Conservation (phyloP, 192 early-diverging fungal genomes). For the Gigaspora rosea region DNA sequence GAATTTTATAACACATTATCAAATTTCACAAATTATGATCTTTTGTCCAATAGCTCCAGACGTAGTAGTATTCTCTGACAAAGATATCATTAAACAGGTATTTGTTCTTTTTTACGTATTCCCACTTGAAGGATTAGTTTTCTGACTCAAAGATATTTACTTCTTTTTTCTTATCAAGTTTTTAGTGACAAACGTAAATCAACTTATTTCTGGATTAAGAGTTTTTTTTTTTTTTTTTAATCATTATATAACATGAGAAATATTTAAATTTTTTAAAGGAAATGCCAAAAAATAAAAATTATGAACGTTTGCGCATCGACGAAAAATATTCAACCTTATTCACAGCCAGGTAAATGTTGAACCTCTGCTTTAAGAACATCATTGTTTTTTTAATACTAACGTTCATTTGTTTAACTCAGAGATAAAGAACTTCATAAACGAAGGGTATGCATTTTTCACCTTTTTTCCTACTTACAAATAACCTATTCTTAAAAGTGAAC, state of each 20-base stretch:
- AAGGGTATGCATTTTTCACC: neutral
- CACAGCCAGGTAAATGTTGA: neutral
- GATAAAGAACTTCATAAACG: conserved; percentile 16
- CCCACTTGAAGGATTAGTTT: too few species aligned
- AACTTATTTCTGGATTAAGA: too few species aligned
- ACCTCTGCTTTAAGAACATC: too few species aligned
- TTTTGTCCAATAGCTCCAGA: conserved; percentile 11
- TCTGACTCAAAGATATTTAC: too few species aligned
- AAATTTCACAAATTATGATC: neutral
- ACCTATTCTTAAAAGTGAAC: neutral
- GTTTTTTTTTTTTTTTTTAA: too few species aligned
- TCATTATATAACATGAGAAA: neutral
- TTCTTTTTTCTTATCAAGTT: neutral
- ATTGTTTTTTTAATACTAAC: neutral
- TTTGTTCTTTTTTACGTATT: too few species aligned
- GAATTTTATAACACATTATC: too few species aligned
- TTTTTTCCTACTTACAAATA: neutral
- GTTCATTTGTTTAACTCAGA: neutral
- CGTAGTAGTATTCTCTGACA: conserved; percentile 34
- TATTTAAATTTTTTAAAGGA: conserved; percentile 1
- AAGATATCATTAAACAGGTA: conserved; percentile 41
- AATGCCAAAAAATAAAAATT: conserved; percentile 3
- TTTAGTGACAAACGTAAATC: conserved; percentile 1
- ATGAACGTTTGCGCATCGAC: neutral
- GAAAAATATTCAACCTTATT: neutral